Evolutionary conservation across 2,329 filamentous ascomycete genomes (phyloP).

Genomic region (Trichoderma sp.): DNA sequence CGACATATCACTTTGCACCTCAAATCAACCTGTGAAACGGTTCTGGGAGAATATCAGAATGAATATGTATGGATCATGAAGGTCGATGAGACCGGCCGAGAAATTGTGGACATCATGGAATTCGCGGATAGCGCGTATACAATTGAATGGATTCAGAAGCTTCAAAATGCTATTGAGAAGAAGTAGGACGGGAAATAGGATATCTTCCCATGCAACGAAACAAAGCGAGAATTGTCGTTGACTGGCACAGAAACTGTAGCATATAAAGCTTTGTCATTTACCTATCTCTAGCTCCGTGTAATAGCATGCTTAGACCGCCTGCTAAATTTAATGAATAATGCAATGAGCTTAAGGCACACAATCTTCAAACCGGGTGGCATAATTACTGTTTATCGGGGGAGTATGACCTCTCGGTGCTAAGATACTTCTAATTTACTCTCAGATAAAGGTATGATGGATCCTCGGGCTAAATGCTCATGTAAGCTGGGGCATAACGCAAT

Average conservation of each 20-base stretch:
- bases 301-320: no score
- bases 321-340: neutral
- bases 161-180: neutral
- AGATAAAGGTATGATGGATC: neutral
- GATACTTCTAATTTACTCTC: neutral
- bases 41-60: neutral
- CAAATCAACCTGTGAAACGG: neutral
- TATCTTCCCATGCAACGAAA: neutral
- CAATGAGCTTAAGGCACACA: neutral
- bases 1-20: neutral
- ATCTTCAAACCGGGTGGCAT: neutral
- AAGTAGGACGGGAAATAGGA: neutral
- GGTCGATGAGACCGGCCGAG: neutral
- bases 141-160: neutral
- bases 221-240: neutral
- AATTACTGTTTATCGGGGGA: neutral
- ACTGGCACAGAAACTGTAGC: accelerated
- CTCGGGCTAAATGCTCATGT: neutral
- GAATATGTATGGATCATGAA: neutral
- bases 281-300: neutral
- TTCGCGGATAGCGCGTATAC: neutral
- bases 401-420: accelerated
- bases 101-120: neutral
- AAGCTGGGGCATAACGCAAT: neutral
- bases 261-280: neutral